phyloP scores from a whole-genome alignment of 257 asterid species.

The Petrea volubilis region DNA sequence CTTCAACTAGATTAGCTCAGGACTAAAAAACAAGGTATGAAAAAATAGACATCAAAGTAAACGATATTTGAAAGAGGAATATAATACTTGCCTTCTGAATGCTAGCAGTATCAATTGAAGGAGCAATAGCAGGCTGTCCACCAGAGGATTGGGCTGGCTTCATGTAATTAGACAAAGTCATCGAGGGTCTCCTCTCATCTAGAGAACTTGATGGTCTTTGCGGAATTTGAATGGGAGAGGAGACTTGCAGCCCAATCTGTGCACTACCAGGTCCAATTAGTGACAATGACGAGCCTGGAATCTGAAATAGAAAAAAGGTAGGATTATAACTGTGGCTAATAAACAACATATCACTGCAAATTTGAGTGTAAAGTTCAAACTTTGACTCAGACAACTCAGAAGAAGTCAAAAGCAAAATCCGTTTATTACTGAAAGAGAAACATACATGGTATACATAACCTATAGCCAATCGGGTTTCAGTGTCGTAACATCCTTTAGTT shows the following conservation, averaged over 20 bases:
- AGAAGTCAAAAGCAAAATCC: not conserved
- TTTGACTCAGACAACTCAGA: not conserved
- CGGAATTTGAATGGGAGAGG: constrained; percentile 57
- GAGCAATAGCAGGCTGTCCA: constrained; percentile 47
- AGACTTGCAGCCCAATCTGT: constrained; percentile 51
- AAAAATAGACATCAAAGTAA: constrained; percentile 8
- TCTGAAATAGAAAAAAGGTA: constrained; percentile 32
- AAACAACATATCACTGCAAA: not conserved
- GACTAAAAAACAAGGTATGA: not conserved
- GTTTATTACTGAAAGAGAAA: not conserved
- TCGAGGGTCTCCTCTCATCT: constrained; percentile 73
- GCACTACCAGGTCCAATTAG: constrained; percentile 53
- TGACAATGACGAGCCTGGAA: constrained; percentile 47
- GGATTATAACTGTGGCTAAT: not conserved
- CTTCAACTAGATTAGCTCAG: constrained; percentile 23
- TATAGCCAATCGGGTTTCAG: not conserved
- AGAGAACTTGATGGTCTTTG: constrained; percentile 56
- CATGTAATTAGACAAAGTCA: constrained; percentile 44
- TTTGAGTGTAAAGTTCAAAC: not conserved
- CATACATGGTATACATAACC: not conserved
- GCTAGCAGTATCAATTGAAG: constrained; percentile 52
- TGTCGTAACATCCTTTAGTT: not conserved
- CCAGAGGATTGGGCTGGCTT: constrained; percentile 62
- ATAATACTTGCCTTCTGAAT: constrained; percentile 68
- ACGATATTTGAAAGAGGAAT: not conserved